phyloP scores from a whole-genome alignment of 495 filamentous ascomycete genomes.

The Lophium mytilinum region DNA sequence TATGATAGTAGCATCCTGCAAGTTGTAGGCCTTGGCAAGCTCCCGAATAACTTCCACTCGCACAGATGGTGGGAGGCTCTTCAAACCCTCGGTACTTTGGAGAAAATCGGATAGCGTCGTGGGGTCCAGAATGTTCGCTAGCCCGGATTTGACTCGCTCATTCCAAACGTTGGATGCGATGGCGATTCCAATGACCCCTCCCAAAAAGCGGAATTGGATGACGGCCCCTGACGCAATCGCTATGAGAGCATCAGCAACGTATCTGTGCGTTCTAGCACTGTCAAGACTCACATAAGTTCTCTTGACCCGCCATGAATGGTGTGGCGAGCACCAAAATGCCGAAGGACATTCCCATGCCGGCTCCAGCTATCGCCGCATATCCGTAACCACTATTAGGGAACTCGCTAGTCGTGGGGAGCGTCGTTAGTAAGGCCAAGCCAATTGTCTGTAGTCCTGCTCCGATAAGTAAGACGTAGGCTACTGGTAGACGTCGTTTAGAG shows the following conservation, averaged over 20 bases:
- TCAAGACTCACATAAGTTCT: not conserved
- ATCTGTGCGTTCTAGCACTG: not conserved
- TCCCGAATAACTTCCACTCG: not conserved
- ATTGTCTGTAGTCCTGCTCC: constrained; percentile 1
- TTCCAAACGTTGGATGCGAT: constrained; percentile 6
- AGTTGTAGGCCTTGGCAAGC: constrained; percentile 12
- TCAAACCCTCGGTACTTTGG: not conserved
- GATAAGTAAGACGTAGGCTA: not conserved
- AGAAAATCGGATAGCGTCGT: not conserved
- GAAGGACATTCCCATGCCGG: constrained; percentile 7
- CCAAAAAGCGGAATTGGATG: constrained; percentile 10
- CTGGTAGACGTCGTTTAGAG: not conserved
- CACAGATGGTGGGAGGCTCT: not conserved
- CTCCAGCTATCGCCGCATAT: constrained; percentile 1
- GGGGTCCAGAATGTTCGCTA: not conserved
- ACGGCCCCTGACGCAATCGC: constrained; percentile 3
- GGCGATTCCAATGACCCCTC: constrained; percentile 11
- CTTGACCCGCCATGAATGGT: not conserved
- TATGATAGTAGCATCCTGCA: constrained; percentile 1
- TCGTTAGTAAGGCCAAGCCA: not conserved
- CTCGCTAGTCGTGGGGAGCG: not conserved
- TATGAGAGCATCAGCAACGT: not conserved
- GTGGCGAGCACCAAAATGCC: constrained; percentile 1
- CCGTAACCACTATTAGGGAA: constrained; percentile 6
- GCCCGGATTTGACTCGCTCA: not conserved